Base-by-base conservation (phyloP, 768 basidiomycete genomes). In the Phylloporus arenicola region DNA sequence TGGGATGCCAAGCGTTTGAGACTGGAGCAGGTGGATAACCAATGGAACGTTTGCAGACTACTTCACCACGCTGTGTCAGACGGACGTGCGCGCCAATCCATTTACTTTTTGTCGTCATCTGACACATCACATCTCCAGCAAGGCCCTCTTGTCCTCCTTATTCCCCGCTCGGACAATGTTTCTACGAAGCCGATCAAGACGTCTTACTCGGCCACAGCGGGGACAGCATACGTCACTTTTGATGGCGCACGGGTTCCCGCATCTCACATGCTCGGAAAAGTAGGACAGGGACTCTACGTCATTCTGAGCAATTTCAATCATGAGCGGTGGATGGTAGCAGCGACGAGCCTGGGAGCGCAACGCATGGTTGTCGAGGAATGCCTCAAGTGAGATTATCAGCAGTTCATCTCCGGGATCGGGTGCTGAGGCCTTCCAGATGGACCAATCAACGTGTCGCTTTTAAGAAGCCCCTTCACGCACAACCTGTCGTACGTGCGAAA, bases 151-250 rank as follows among this genome's bases (percentile, higher is more conserved):
- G 87, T 89, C 43, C 79, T 92, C 37, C 75, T 92, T 34, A 80
- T 92, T 50, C 80, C 82, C 34, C 79, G 90, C 41, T 78, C 77
- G 13, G 80, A 84, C 38, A 80, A 78, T 5, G 78, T 97, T 50
- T 80, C 83, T 45, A 96, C 94, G 6, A 92, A 86, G 61, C 82
- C 83, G 20, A 88, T 98, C 70, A 93, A 92, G 72, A 97, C 94
- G 0, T 80, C 88, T 1, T 98, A 98, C 69, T 97, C 94, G 0
- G 64, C 88, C 3, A 85, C 87, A 0, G 95, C 95, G 3, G 95
- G 95, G 6, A 97, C 93, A 1, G 86, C 87, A 4, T 92, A 80
- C 59, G 82, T 95, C 25, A 86, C 78, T 0, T 93, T 92, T 61
- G 81, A 91, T 63, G 81, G 84, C 54, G 77, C 82, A 55, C 86